These are phyloP conservation scores for Durusdinium trenchii DNA, from an alignment of 73 alveolate genomes.

Conservation along the genomic window DNA sequence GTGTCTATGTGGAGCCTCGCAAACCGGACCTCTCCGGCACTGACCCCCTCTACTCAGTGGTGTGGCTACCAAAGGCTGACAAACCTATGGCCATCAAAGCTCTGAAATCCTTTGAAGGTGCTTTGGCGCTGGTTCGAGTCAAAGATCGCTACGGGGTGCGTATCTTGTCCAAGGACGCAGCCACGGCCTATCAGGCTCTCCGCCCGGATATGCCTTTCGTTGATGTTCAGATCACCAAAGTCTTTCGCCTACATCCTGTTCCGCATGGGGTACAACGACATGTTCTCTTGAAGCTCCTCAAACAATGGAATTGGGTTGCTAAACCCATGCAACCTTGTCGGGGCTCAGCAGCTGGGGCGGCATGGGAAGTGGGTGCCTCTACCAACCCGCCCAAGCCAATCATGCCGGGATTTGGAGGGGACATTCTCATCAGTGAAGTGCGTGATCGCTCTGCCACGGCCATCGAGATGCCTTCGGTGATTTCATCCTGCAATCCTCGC, in stretches of 20 bases:
- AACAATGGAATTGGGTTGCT: constrained; percentile 7
- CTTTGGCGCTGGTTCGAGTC: not conserved
- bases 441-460: not conserved
- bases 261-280: not conserved
- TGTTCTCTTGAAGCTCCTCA: not conserved
- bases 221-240: not conserved
- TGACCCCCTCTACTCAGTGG: not conserved
- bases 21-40: not conserved
- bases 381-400: not conserved
- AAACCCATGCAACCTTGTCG: not conserved
- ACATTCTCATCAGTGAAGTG: not conserved
- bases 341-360: not conserved
- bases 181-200: not conserved
- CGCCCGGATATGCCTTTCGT: not conserved
- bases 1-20: constrained; percentile 13
- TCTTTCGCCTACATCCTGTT: not conserved
- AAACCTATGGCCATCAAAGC: not conserved
- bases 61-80: not conserved
- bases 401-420: not conserved
- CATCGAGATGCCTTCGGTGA: no score
- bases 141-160: not conserved
- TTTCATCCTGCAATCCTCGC: no score
- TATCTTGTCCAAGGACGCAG: not conserved
- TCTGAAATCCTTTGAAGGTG: not conserved
- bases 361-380: not conserved